Base-by-base conservation (phyloP, 352 stramenopile species). In the Halophytophthora polymorphica region DNA sequence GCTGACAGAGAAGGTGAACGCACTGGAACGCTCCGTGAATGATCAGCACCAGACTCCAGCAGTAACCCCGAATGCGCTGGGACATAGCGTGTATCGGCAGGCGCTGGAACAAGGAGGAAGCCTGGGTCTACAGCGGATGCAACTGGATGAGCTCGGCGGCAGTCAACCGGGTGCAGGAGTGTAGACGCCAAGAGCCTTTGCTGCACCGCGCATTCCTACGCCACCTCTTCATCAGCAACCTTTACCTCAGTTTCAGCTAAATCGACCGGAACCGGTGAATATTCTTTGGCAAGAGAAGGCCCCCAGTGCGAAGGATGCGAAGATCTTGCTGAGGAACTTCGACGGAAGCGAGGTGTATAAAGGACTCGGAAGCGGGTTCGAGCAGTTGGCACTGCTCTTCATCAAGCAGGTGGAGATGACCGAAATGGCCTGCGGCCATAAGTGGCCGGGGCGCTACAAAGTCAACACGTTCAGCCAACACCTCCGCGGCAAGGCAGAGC, bases 331-430 rank as follows among this genome's bases (percentile, higher is more conserved):
- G 11, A 4, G 14, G 6, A 14, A 15, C 4, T 52, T 52, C 12
- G 47, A 54, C 7, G 37, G 25, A 5, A 54, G 12, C 25, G 35
- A 53, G n/a, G 23, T 53, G 0, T 47, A 47, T 14, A 47, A 34
- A 10, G 48, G 48, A 0, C 48, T 42, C 4, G 48, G 48, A 54
- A 13, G 28, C 1, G 38, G 48, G 0, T 54, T 54, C 19, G 48
- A 47, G 10, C 38, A 54, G 17, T 54, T 35, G 48, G 48, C 28
- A 6, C 18, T 54, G 18, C 38, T 54, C 10, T 48, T 54, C 7
- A 47, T 54, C 3, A 25, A 54, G 38, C 28, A 47, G 21, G 48
- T 54, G 2, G 38, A 47, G 25, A 54, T 54, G 25, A 25, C 48
- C 0, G 48, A 47, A 17, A 3, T 54, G 13, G 38, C 37, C 0